These are phyloP conservation scores for Cenchrus fungigraminus DNA, from an alignment of 176 grass and related monocot genomes.

Conservation along the genomic window DNA sequence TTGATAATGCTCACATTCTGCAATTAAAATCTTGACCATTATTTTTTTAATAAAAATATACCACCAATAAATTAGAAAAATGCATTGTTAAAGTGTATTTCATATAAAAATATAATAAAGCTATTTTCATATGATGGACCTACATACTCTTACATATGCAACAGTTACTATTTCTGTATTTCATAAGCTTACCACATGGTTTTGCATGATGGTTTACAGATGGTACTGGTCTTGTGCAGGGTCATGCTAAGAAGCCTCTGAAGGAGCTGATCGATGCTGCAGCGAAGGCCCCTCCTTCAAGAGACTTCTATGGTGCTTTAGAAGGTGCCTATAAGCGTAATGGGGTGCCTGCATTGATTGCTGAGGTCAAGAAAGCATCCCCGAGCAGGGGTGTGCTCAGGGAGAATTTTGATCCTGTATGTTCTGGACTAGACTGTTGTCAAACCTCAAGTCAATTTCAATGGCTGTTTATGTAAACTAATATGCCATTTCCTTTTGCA, in stretches of 20 bases:
- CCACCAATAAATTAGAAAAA: background rate
- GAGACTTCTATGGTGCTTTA: slow-evolving; percentile 78
- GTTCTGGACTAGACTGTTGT: slow-evolving; percentile 28
- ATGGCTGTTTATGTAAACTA: slow-evolving; percentile 29
- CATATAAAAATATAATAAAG: slow-evolving; percentile 1
- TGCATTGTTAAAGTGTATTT: background rate
- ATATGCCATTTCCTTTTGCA: slow-evolving; percentile 16
- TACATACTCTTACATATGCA: background rate
- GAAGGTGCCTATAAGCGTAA: slow-evolving; percentile 56
- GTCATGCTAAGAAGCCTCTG: slow-evolving; percentile 44
- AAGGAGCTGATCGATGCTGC: slow-evolving; percentile 51
- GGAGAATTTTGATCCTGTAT: slow-evolving; percentile 91
- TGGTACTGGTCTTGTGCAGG: slow-evolving; percentile 32
- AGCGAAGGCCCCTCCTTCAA: slow-evolving; percentile 55
- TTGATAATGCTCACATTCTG: background rate
- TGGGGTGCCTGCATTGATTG: slow-evolving; percentile 75
- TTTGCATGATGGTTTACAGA: background rate
- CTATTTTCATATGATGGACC: background rate
- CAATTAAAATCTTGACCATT: background rate
- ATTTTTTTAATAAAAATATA: background rate
- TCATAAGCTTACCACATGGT: background rate
- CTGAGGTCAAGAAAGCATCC: slow-evolving; percentile 94
- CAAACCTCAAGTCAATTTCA: background rate
- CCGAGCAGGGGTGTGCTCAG: slow-evolving; percentile 82
- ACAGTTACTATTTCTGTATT: background rate